Evolutionary conservation across 495 filamentous ascomycete species (phyloP).

Genomic region (Trichoderma virens): DNA sequence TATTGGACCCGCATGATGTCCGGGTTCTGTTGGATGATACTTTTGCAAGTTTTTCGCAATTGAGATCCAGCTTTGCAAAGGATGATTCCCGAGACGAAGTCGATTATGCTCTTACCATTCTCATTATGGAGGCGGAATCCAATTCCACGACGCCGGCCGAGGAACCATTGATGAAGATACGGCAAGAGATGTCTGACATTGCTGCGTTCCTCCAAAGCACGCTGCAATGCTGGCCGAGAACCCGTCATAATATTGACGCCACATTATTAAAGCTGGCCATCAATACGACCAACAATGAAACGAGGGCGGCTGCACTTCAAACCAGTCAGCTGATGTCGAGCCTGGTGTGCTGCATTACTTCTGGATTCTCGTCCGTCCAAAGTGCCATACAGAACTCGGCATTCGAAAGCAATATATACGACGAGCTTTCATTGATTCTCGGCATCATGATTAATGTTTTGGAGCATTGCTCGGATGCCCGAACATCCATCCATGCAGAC

Average conservation of each 20-base stretch:
- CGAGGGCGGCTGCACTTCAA: conserved; percentile 57
- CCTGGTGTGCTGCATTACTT: conserved; percentile 38
- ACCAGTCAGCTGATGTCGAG: conserved; percentile 46
- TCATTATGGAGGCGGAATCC: conserved; percentile 37
- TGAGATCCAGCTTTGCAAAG: not conserved
- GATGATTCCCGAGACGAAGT: not conserved
- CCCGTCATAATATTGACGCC: conserved; percentile 27
- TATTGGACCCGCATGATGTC: not conserved
- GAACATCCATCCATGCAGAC: conserved; percentile 28
- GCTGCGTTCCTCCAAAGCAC: conserved; percentile 30
- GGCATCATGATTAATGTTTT: conserved; percentile 86
- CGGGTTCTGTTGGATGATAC: not conserved
- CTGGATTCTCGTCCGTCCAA: conserved; percentile 36
- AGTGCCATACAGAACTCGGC: conserved; percentile 29
- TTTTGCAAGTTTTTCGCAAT: not conserved
- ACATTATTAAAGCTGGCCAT: conserved; percentile 62
- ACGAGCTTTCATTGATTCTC: conserved; percentile 69
- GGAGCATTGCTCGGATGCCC: conserved; percentile 54
- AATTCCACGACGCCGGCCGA: conserved; percentile 29
- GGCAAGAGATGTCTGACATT: conserved; percentile 29
- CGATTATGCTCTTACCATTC: conserved; percentile 24
- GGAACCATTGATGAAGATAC: conserved; percentile 25
- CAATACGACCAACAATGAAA: conserved; percentile 81
- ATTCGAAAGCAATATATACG: conserved; percentile 40
- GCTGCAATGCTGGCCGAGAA: conserved; percentile 23